Base-by-base conservation (phyloP, 1,139 yeast genomes). In the Torulaspora globosa region DNA sequence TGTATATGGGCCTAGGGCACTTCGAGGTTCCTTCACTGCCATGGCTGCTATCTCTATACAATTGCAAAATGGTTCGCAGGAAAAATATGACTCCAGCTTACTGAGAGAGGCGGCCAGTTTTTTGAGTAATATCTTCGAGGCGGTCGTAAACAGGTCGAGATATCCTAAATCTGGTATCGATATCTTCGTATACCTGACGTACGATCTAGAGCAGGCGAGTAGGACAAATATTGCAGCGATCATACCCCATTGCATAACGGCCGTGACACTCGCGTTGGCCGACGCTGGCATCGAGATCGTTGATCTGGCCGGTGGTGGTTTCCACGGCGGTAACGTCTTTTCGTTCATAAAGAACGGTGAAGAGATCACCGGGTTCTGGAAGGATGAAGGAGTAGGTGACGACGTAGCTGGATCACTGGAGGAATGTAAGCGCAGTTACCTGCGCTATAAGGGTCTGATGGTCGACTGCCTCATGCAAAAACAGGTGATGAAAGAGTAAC, bases 81-180 rank as follows among this genome's bases (percentile, higher is more conserved):
- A 62, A 46, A 59, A 59, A 45, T 63, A 57, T 47, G 46, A 55
- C 34, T 54, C 68, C 26, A 58, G 58, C 14, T 60, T 63, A 30
- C 41, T 68, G 31, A 65, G 63, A 44, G 71, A 69, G 46, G 55
- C 67, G 28, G 59, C 66, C 40, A 59, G 53, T 26, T 69, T 66
- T 48, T 49, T 70, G 43, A 63, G 65, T 19, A 63, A 62, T 38
- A 60, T 61, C 11, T 63, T 69, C 47, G 62, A 63, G 18, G 59
- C 69, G 24, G 70, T 67, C 9, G 75, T 92, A 3, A 67, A 85
- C 35, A 70, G 88, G 40, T 79, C 79, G 14, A 79, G 82, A 50
- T 90, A 90, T 63, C 97, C 97, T 5, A 92, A 92, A 65, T 85
- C 96, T 8, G 80, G 90, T 19, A 86, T 92, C 45, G 94, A 84